phyloP scores from a whole-genome alignment of 192 early-diverging fungal species.

The Bifiguratus adelaidae region DNA sequence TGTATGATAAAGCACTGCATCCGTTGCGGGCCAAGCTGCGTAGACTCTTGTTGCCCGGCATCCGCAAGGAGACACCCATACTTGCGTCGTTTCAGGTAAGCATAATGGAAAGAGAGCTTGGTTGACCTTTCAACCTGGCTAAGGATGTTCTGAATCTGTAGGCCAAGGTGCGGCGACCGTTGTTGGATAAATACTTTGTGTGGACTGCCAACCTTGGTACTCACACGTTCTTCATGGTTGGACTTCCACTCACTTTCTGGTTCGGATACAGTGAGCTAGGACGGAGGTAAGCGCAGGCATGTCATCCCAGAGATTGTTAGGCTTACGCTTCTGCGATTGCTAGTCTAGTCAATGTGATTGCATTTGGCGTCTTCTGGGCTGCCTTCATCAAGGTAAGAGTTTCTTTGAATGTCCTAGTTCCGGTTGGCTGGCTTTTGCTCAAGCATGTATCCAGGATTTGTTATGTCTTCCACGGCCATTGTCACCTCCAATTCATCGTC shows the following conservation, averaged over 20 bases:
- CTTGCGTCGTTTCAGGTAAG: slow-evolving; percentile 40
- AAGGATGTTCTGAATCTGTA: slow-evolving; percentile 3
- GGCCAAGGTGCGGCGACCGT: slow-evolving; percentile 29
- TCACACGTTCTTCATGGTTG: slow-evolving; percentile 79
- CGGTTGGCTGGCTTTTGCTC: background rate
- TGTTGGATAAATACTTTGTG: slow-evolving; percentile 54
- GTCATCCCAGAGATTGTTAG: background rate
- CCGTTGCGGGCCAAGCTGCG: slow-evolving; percentile 29
- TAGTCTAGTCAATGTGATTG: slow-evolving; percentile 19
- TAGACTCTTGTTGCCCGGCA: slow-evolving; percentile 24
- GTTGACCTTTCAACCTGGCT: background rate
- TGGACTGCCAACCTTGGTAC: slow-evolving; percentile 72
- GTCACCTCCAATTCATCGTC: slow-evolving; percentile 62
- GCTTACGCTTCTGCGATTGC: background rate
- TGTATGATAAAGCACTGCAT: slow-evolving; percentile 36
- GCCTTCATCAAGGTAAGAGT: slow-evolving; percentile 44
- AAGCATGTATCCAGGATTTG: slow-evolving; percentile 51
- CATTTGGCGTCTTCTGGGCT: slow-evolving; percentile 44
- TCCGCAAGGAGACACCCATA: slow-evolving; percentile 32
- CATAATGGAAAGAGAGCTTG: too few relatives aligned
- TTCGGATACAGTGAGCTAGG: slow-evolving; percentile 60
- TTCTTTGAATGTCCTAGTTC: background rate
- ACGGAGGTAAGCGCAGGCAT: slow-evolving; percentile 23
- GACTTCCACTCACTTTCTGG: slow-evolving; percentile 72
- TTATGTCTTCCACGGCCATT: slow-evolving; percentile 77